Percentiles rank a stretch among this genome's conserved stretches.
These are phyloP conservation scores for Lentinula detonsa DNA, from an alignment of 768 basidiomycete genomes.

Conservation along the genomic window DNA sequence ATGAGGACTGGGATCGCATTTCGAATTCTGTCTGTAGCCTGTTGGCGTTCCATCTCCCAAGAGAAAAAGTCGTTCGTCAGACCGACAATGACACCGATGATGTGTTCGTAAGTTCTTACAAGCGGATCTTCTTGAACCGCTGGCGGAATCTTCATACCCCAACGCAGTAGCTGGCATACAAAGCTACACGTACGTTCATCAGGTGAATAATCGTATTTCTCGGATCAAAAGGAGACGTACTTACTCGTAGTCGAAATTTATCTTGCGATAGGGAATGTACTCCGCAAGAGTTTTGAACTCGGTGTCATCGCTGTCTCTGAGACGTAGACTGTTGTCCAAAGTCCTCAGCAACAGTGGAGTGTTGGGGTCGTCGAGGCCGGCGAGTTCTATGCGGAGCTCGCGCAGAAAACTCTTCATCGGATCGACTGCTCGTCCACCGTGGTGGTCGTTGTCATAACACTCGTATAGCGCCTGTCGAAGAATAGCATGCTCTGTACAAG, in stretches of 20 bases:
- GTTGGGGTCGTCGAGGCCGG: not conserved
- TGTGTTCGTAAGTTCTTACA: slow-evolving; percentile 12
- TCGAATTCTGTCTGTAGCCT: slow-evolving; percentile 15
- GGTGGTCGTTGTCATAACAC: not conserved
- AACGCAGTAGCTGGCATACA: slow-evolving; percentile 15
- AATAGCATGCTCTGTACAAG: slow-evolving; percentile 13
- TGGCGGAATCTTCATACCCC: slow-evolving; percentile 14
- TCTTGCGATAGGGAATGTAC: slow-evolving; percentile 3
- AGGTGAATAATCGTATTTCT: too few species aligned
- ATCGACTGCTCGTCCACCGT: not conserved
- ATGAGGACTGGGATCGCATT: slow-evolving; percentile 18
- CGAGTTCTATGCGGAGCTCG: not conserved
- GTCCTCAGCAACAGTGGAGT: not conserved
- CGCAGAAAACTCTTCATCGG: not conserved
- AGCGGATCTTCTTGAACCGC: slow-evolving; percentile 8
- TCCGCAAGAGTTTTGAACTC: not conserved
- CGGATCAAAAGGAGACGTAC: not conserved
- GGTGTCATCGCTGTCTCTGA: not conserved
- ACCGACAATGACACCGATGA: slow-evolving; percentile 14
- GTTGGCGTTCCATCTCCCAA: slow-evolving; percentile 18
- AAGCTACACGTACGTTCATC: not conserved
- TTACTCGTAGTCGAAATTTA: slow-evolving; percentile 5
- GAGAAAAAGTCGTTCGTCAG: slow-evolving; percentile 21
- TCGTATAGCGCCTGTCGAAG: slow-evolving; percentile 1
- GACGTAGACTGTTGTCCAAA: not conserved